Evolutionary conservation across 345 rosid species (phyloP).

Genomic region (Citrus sinensis): DVS_A1.0 CM039167.1:27446501-27447000

Average conservation of each 20-base stretch:
- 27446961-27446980: not conserved
- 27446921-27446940: not conserved
- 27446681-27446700: not conserved
- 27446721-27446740: not conserved
- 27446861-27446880: not conserved
- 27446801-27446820: not conserved
- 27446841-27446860: not conserved
- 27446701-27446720: not conserved
- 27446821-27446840: not conserved
- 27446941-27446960: not conserved
- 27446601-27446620: not conserved
- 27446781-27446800: not conserved
- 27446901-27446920: not conserved
- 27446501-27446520: not conserved
- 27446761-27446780: not conserved
- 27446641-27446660: not conserved
- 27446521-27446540: not conserved
- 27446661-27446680: not conserved
- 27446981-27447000: not conserved
- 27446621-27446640: not conserved
- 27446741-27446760: not conserved
- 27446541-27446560: not conserved
- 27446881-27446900: not conserved
- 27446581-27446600: not conserved
- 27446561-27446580: not conserved